Evolutionary conservation across 176 grass and related monocot species (phyloP), one percentile per base, ranked within the genome.

Genomic region (Hordeum marinum): DNA sequence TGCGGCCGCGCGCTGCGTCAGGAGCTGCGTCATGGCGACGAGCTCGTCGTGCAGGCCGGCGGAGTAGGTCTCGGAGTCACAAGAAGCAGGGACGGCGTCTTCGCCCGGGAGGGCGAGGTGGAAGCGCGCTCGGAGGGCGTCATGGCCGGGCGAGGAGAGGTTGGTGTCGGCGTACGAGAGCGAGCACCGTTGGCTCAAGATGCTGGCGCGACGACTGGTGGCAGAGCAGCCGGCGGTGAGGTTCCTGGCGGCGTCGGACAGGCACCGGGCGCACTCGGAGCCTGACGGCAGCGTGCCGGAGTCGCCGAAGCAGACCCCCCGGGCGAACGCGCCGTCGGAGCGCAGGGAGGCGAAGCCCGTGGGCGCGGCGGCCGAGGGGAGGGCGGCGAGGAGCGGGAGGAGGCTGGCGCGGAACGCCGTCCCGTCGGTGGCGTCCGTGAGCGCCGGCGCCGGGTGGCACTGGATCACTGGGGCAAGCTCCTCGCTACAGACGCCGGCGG

Each of bases 91-190:
- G n/a, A n/a, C n/a, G n/a, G n/a, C n/a, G n/a, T n/a, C n/a, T n/a
- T n/a, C n/a, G n/a, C n/a, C n/a, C n/a, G n/a, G n/a, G 21, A 8
- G 18, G 8, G 7, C 20, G 9, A 60, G 58, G n/a, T 24, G n/a
- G 58, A 60, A 1, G n/a, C 8, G 15, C 68, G 52, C 21, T 4
- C 3, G 11, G 12, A 1, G 0, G 3, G 57, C 23, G 17, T 68
- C 66, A 34, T 86, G 76, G 25, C 21, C 6, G 11, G 73, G 3
- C 13, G 48, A 78, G 27, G 84, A 60, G 70, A 64, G 7, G 21
- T 60, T 72, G 14, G 76, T 69, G 63, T 86, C 76, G 12, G 64
- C 26, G 62, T 80, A 86, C 27, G 18, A 64, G 31, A 86, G 10
- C 63, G 31, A 72, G 34, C 75, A 80, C 41, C 77, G 40, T 5